These are phyloP conservation scores for Daucus carota DNA, from an alignment of 129 eudicot species.

Conservation along the genomic window DH1_v3.0 NC_030385.2:37518001-37518500, in stretches of 20 bases:
- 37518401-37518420: not conserved
- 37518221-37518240: not conserved
- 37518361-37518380: constrained; percentile 73
- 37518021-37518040: too few relatives aligned
- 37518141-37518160: too few relatives aligned
- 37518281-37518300: constrained; percentile 74
- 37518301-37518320: constrained; percentile 66
- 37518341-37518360: constrained; percentile 69
- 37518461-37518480: not conserved
- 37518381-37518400: constrained; percentile 33
- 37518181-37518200: not conserved
- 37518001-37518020: too few relatives aligned
- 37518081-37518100: too few relatives aligned
- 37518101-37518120: too few relatives aligned
- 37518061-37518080: too few relatives aligned
- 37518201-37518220: not conserved
- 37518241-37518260: too few relatives aligned
- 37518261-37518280: not conserved
- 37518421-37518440: not conserved
- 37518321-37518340: constrained; percentile 67
- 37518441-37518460: not conserved
- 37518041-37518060: too few relatives aligned
- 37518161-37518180: not conserved
- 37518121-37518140: too few relatives aligned
- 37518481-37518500: not conserved